A percentile compares a stretch with the other conserved stretches of the same genome.
These are phyloP conservation scores for Rhizopogon roseolus DNA, from an alignment of 768 basidiomycete species.

Conservation along the genomic window DNA sequence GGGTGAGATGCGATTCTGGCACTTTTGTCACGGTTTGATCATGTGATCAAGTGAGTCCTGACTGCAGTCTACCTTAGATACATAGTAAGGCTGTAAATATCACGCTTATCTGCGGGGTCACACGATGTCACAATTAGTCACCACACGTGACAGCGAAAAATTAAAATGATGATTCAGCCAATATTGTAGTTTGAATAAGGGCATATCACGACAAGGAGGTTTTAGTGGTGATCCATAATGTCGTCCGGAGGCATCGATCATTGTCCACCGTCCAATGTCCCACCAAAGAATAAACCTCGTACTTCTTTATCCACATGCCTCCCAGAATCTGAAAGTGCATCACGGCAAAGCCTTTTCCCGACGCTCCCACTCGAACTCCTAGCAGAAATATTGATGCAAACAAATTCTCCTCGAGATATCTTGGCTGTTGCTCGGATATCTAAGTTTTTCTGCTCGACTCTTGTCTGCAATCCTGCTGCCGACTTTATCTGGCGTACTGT, in stretches of 20 bases:
- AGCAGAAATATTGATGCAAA: slow-evolving; percentile 53
- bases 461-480: slow-evolving; percentile 39
- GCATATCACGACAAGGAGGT: no score
- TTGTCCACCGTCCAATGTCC: neutral
- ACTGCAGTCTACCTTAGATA: no score
- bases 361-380: slow-evolving; percentile 58
- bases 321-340: neutral
- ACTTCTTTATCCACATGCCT: neutral
- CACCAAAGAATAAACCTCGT: neutral
- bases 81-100: no score
- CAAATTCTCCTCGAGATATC: slow-evolving; percentile 49
- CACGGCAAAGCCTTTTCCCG: slow-evolving; percentile 7
- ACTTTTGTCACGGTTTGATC: no score
- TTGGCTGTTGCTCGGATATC: slow-evolving; percentile 56
- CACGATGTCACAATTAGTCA: no score
- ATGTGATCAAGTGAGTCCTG: no score
- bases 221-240: neutral
- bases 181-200: no score
- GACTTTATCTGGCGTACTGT: slow-evolving; percentile 57
- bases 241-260: neutral
- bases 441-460: slow-evolving; percentile 46
- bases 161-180: no score
- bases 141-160: no score
- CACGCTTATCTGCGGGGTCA: no score
- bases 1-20: no score